These are phyloP conservation scores for Scheffersomyces amazonensis DNA, from an alignment of 805 yeast species.

Conservation along the genomic window DNA sequence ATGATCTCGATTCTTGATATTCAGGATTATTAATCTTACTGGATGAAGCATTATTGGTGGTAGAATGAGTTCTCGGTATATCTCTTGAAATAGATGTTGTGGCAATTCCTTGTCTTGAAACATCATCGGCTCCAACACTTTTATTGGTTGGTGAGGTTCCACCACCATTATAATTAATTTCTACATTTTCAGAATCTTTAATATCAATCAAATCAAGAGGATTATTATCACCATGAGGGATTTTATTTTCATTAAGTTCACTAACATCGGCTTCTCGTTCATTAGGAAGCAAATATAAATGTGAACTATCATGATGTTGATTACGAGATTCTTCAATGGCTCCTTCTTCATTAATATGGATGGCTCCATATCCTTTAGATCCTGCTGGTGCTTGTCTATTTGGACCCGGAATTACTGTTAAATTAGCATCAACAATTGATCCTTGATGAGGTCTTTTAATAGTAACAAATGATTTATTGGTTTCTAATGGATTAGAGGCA, in stretches of 20 bases:
- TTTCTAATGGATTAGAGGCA: constrained; percentile 68
- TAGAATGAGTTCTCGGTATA: not conserved
- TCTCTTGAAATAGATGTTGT: not conserved
- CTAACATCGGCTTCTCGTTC: constrained; percentile 25
- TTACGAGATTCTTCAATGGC: constrained; percentile 27
- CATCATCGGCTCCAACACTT: not conserved
- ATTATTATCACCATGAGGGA: no score
- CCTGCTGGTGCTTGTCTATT: constrained; percentile 10
- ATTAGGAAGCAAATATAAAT: constrained; percentile 18
- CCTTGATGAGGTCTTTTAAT: constrained; percentile 54
- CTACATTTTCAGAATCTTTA: not conserved
- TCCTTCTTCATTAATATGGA: constrained; percentile 45
- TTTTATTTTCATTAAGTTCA: constrained; percentile 12
- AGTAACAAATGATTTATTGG: constrained; percentile 62
- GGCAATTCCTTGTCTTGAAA: not conserved
- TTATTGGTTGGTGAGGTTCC: not conserved
- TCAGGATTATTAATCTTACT: constrained; percentile 16
- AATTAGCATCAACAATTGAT: constrained; percentile 13
- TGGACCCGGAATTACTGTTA: constrained; percentile 19
- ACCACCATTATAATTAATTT: not conserved
- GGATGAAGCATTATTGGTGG: not conserved
- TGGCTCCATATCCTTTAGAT: constrained; percentile 26
- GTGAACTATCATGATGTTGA: constrained; percentile 7
- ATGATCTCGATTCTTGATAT: constrained; percentile 32
- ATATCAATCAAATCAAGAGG: constrained; percentile 1